These are phyloP conservation scores for Rhodosporidiobolus odoratus DNA, from an alignment of 768 basidiomycete species.

Conservation along the genomic window DNA sequence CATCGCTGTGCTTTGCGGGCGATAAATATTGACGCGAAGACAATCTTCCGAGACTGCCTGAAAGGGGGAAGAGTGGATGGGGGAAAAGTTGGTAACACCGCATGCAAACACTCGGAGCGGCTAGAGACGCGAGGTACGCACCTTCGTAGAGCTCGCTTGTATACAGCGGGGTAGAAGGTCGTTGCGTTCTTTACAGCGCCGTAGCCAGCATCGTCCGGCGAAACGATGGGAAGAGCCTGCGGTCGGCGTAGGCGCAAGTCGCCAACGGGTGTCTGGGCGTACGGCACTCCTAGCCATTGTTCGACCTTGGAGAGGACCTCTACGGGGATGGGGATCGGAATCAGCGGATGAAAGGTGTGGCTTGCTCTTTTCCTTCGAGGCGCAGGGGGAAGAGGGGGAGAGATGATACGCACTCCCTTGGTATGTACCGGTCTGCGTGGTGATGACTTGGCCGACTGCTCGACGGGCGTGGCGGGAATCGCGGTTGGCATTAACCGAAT, in stretches of 20 bases:
- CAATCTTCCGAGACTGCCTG: constrained; percentile 26
- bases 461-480: background rate
- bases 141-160: background rate
- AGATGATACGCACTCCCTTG: background rate
- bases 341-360: no score
- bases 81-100: background rate
- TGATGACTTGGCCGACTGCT: background rate
- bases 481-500: background rate
- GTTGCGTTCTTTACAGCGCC: background rate
- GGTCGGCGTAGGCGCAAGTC: background rate
- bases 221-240: background rate
- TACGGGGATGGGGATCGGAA: background rate
- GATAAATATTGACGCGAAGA: constrained; percentile 25
- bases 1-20: constrained; percentile 35
- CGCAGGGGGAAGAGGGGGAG: background rate
- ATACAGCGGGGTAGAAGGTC: background rate
- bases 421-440: background rate
- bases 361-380: background rate
- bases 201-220: background rate
- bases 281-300: background rate
- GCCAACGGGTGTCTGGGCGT: background rate
- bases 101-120: background rate
- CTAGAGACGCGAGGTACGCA: no score
- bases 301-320: constrained; percentile 6
- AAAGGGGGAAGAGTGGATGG: no score